Base-by-base conservation (phyloP, 148 eudicot species). In the Cornus controversa region DNA sequence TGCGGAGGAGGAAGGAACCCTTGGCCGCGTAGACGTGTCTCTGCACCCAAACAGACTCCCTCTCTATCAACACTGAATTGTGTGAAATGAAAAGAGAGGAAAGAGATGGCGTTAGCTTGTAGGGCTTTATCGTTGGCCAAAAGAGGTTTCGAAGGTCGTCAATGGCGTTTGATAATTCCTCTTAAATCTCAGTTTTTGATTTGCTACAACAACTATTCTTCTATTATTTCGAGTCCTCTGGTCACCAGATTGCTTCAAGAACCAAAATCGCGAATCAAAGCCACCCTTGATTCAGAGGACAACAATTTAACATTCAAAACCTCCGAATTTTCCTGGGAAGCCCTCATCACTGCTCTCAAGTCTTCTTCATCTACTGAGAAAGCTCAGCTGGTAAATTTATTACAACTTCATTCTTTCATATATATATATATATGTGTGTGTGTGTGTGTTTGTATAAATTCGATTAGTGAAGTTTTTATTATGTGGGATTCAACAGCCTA, bases 381-480 rank as follows among this genome's bases (percentile, higher is more conserved):
- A 71, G 84, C 79, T 47, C 77, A 71, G 74, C 74, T 84, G 79
- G 86, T 84, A 81, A 84, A 40, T n/a, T n/a, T n/a, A n/a, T 37
- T 34, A 18, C 50, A 18, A 23, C 0, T 20, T n/a, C 25, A 10
- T 5, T n/a, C 11, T 1, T 40, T 4, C 40, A 22, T 60, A n/a
- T 60, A 60, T n/a, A 60, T 22, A 22, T 20, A 60, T 20, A 18
- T n/a, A 57, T 57, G 15, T 4, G 15, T 57, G 6, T 20, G n/a
- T n/a, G n/a, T n/a, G n/a, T n/a, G n/a, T n/a, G n/a, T 60, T 58
- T 5, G 24, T 58, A 5, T 1, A 15, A 0, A 18, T 60, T 60
- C 22, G 18, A 3, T n/a, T 60, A 6, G 64, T 18, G 25, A 60
- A 18, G 64, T 4, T 54, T 14, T 54, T 54, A 54, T 14, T 10